Evolutionary conservation across 805 yeast genomes (phyloP).

Genomic region (Hanseniaspora occidentalis): DNA sequence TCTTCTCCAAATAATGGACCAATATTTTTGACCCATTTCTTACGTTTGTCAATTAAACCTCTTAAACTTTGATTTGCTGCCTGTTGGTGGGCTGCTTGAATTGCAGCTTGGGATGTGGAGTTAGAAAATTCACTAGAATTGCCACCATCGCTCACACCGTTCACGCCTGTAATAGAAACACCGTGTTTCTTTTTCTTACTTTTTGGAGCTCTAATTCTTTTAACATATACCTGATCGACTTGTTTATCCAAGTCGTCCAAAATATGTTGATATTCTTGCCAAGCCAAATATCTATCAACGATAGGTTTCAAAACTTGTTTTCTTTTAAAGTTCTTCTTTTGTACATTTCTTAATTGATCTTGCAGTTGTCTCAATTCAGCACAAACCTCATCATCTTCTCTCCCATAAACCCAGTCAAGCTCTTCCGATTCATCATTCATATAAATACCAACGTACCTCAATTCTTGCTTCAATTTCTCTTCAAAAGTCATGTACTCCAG

Average conservation of each 20-base stretch:
- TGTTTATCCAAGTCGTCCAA: slow-evolving; percentile 92
- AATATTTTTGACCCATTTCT: slow-evolving; percentile 78
- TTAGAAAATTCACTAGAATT: slow-evolving; percentile 4
- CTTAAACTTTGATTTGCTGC: slow-evolving; percentile 69
- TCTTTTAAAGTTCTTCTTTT: slow-evolving; percentile 51
- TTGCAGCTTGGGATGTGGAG: slow-evolving; percentile 22
- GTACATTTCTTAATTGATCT: slow-evolving; percentile 46
- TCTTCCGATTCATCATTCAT: slow-evolving; percentile 17
- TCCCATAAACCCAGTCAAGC: slow-evolving; percentile 55
- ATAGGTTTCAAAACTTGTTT: slow-evolving; percentile 56
- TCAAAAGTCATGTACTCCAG: slow-evolving; percentile 73
- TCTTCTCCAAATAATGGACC: slow-evolving; percentile 70
- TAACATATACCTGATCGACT: slow-evolving; percentile 85
- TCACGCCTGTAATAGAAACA: no score
- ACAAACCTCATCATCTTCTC: slow-evolving; percentile 91
- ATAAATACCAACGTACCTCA: slow-evolving; percentile 77
- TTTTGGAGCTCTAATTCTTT: slow-evolving; percentile 64
- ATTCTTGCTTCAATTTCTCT: slow-evolving; percentile 75
- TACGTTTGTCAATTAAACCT: slow-evolving; percentile 72
- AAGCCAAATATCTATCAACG: slow-evolving; percentile 81
- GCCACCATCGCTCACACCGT: slow-evolving; percentile 8
- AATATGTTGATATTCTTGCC: slow-evolving; percentile 86
- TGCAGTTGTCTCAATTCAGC: slow-evolving; percentile 71
- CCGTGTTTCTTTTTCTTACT: slow-evolving; percentile 28
- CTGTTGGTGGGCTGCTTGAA: slow-evolving; percentile 41